Percentiles rank a stretch among this genome's conserved stretches.
phyloP scores from a whole-genome alignment of 768 basidiomycete species.

The Rhodotorula toruloides region DNA sequence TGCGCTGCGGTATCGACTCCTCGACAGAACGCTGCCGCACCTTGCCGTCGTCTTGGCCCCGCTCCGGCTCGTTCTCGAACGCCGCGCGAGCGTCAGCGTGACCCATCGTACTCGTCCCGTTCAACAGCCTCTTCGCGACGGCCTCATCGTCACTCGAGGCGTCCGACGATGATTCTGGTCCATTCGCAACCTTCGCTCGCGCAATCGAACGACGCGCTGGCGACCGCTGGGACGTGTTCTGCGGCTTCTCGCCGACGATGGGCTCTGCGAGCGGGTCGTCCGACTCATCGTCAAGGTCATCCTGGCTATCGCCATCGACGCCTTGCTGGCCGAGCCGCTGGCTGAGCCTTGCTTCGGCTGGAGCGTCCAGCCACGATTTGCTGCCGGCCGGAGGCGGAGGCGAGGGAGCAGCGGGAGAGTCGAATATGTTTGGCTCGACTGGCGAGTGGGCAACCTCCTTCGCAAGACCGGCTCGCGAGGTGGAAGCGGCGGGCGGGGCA shows the following conservation, averaged over 20 bases:
- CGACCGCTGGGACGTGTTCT: too few relatives aligned
- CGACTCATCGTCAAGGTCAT: too few relatives aligned
- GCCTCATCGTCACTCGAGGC: not conserved
- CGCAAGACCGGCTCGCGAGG: too few relatives aligned
- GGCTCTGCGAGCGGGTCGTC: constrained; percentile 7
- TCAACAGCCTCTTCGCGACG: not conserved
- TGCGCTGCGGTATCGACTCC: too few relatives aligned
- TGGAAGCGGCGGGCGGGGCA: not conserved
- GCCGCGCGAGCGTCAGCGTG: too few relatives aligned
- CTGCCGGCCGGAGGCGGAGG: not conserved
- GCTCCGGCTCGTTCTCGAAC: too few relatives aligned
- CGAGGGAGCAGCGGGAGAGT: fast-evolving
- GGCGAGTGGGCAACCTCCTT: too few relatives aligned
- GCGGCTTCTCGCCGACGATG: not conserved
- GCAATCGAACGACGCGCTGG: not conserved
- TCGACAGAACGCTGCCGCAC: too few relatives aligned
- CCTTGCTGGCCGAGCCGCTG: not conserved
- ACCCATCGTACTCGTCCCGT: not conserved
- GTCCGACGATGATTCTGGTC: not conserved
- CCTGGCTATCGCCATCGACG: too few relatives aligned
- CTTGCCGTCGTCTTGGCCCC: too few relatives aligned
- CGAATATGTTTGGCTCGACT: too few relatives aligned
- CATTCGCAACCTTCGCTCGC: too few relatives aligned
- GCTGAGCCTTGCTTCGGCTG: not conserved
- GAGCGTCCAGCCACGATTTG: not conserved